Conservation (phyloP, 192 early-diverging fungal genomes). For the Coemansia sp. region DNA sequence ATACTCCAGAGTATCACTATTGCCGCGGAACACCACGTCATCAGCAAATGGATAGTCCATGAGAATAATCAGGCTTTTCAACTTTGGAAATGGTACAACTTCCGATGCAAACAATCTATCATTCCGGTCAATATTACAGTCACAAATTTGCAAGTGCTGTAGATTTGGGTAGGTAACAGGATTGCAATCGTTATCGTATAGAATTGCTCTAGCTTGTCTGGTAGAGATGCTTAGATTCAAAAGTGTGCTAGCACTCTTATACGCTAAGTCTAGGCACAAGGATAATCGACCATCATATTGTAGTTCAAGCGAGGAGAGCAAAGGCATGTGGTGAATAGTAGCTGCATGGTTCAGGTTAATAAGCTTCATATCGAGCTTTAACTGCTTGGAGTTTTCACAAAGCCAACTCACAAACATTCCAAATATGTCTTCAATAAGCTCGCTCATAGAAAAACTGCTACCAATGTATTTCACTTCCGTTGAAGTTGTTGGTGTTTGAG, state of each 20-base stretch:
- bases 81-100: conserved; percentile 10
- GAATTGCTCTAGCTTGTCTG: background rate
- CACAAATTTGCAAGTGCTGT: background rate
- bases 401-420: background rate
- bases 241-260: background rate
- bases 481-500: background rate
- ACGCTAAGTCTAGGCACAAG: background rate
- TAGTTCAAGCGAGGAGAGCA: background rate
- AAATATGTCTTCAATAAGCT: background rate
- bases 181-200: background rate
- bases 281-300: background rate
- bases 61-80: background rate
- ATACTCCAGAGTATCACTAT: conserved; percentile 7
- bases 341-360: background rate
- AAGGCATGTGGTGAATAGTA: background rate
- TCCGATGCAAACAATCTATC: background rate
- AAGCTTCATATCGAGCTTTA: background rate
- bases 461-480: background rate
- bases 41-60: conserved; percentile 11
- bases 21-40: conserved; percentile 11
- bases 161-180: background rate
- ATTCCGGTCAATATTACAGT: background rate
- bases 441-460: background rate
- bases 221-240: background rate
- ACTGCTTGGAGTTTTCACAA: background rate